Evolutionary conservation across 441 rosid species (phyloP), one percentile per base, ranked within the genome.

Genomic region (Aleurites moluccanus): DNA sequence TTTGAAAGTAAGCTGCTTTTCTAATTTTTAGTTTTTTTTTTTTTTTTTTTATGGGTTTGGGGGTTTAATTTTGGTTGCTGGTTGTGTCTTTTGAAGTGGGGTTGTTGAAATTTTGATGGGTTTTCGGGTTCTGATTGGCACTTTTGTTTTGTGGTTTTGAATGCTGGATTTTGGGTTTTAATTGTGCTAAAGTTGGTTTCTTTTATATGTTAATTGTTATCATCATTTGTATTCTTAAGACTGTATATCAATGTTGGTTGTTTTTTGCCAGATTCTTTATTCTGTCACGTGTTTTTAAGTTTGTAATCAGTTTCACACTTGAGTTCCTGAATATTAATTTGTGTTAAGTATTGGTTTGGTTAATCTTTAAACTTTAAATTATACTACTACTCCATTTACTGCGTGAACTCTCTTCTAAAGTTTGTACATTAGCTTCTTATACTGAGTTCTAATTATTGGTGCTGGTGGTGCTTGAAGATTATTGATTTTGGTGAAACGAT

Each of bases 391-490:
- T 6, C 35, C 40, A 1, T 53, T 49, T 38, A 4, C 16, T 8
- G 7, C 35, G 18, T 9, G 28, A 33, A 33, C 59, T 72, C n/a
- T n/a, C 47, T 45, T 52, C 5, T 57, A 33, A n/a, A 40, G 65
- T 23, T 67, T 69, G 14, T 60, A n/a, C 33, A 14, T 53, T 62
- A 21, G 30, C 35, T 23, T 70, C 65, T 75, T 57, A 23, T 49
- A 5, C 52, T 75, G 53, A 69, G 49, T 57, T 80, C 45, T 61
- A 23, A 38, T 38, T 38, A 72, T 75, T 20, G 50, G 64, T 61
- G 47, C 42, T 52, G 18, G 13, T 79, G 63, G 71, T 52, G 59
- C 56, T 83, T 77, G 85, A 78, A 85, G 90, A 75, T 75, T 79
- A 62, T 78, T 70, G 40, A 75, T 74, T 75, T 67, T 47, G 38